phyloP scores from a whole-genome alignment of 257 asterid genomes.

The Solanum etuberosum region DNA sequence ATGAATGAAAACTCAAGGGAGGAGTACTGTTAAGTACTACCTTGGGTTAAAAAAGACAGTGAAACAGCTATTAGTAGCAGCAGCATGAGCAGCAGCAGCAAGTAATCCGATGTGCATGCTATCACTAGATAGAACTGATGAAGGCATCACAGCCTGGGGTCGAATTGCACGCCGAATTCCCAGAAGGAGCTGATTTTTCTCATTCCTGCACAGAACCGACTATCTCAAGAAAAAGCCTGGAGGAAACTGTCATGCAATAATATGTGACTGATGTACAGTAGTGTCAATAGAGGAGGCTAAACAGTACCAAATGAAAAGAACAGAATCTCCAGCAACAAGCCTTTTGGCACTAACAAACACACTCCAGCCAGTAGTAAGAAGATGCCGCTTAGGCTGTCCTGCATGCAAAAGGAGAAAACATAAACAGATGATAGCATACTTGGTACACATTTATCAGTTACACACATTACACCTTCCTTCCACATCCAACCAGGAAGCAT shows the following conservation, averaged over 20 bases:
- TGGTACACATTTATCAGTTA: background rate
- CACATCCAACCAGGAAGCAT: background rate
- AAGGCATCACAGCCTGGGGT: conserved; percentile 96
- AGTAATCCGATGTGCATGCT: conserved; percentile 98
- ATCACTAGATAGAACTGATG: conserved; percentile 94
- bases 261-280: background rate
- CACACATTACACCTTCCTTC: background rate
- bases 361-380: conserved; percentile 53
- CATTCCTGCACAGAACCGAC: conserved; percentile 45
- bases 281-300: background rate
- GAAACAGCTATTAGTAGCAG: conserved; percentile 94
- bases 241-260: background rate
- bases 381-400: conserved; percentile 52
- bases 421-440: background rate
- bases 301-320: conserved; percentile 47
- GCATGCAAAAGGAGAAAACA: conserved; percentile 4
- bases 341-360: conserved; percentile 50
- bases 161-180: conserved; percentile 88
- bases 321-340: conserved; percentile 48
- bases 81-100: conserved; percentile 99
- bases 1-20: background rate
- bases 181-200: conserved; percentile 83
- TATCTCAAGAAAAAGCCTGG: background rate
- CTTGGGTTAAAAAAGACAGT: conserved; percentile 89
- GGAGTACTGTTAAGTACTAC: conserved; percentile 15